Conservation (phyloP, 495 filamentous ascomycete species). For the Penicillium lividum region DNA sequence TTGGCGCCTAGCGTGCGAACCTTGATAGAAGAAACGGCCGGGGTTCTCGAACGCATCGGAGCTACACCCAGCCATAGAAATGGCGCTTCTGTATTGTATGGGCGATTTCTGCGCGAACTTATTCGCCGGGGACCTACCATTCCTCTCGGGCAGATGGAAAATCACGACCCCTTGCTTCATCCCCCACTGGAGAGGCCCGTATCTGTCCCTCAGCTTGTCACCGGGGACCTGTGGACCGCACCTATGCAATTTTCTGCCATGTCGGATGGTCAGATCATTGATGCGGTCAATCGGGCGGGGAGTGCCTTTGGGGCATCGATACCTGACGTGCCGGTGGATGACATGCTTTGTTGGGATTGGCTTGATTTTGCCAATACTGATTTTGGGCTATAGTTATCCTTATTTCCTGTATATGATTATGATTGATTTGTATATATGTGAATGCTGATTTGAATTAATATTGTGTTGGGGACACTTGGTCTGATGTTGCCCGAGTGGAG, state of each 20-base stretch:
- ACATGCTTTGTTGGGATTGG: constrained; percentile 60
- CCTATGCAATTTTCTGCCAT: constrained; percentile 66
- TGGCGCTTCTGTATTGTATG: constrained; percentile 62
- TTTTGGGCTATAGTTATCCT: constrained; percentile 18
- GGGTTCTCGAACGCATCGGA: constrained; percentile 68
- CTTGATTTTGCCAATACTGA: constrained; percentile 57
- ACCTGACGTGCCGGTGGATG: constrained; percentile 56
- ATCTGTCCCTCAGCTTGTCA: constrained; percentile 20
- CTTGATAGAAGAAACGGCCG: constrained; percentile 68
- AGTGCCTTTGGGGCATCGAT: constrained; percentile 56
- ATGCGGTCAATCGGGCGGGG: constrained; percentile 60
- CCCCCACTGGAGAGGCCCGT: constrained; percentile 17
- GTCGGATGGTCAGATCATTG: constrained; percentile 64
- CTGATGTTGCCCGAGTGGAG: not conserved
- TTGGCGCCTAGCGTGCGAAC: constrained; percentile 67
- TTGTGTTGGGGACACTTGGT: no score
- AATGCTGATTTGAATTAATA: not conserved
- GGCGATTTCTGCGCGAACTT: constrained; percentile 60
- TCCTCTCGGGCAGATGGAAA: constrained; percentile 4
- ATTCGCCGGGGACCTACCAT: constrained; percentile 42
- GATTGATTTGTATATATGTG: not conserved
- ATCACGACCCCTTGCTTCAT: constrained; percentile 18
- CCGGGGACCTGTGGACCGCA: constrained; percentile 46
- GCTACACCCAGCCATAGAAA: constrained; percentile 62
- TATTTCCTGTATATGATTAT: not conserved